Conservation (phyloP, 208 protist genomes). For the Acanthamoeba rhysodes region DNA sequence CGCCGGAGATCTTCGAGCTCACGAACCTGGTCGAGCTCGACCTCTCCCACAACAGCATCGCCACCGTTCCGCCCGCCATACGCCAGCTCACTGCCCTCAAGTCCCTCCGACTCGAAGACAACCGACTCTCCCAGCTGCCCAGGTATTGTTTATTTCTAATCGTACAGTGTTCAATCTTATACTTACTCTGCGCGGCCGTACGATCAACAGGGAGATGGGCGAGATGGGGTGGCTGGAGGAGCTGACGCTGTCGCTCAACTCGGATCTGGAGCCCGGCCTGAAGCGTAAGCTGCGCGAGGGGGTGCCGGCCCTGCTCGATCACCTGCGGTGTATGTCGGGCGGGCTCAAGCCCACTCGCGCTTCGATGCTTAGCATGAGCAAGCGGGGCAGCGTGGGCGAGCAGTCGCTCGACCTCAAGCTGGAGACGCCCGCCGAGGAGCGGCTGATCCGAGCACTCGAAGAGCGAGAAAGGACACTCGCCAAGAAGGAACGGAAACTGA, state of each 20-base stretch:
- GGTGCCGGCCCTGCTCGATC: background rate
- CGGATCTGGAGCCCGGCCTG: background rate
- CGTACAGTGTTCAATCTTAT: no score
- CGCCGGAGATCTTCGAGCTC: background rate
- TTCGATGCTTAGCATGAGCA: background rate
- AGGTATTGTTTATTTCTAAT: background rate
- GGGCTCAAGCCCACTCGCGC: no score
- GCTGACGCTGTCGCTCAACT: slow-evolving; percentile 27
- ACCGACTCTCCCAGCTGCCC: background rate
- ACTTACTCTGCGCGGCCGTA: no score
- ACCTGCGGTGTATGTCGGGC: background rate
- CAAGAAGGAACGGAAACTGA: slow-evolving; percentile 32
- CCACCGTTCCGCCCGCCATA: background rate
- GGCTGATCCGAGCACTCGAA: background rate
- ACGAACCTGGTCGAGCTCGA: slow-evolving; percentile 11
- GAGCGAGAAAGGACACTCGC: background rate
- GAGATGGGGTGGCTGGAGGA: slow-evolving; percentile 11
- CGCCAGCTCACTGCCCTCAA: background rate
- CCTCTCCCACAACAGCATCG: slow-evolving; percentile 8
- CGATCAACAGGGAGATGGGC: background rate
- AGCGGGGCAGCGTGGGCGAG: background rate
- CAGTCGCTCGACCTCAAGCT: background rate
- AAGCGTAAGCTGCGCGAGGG: slow-evolving; percentile 22
- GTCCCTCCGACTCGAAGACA: background rate
- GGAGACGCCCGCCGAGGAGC: background rate